Evolutionary conservation across 2,329 filamentous ascomycete species (phyloP).

Genomic region (Cercospora sp.): DNA sequence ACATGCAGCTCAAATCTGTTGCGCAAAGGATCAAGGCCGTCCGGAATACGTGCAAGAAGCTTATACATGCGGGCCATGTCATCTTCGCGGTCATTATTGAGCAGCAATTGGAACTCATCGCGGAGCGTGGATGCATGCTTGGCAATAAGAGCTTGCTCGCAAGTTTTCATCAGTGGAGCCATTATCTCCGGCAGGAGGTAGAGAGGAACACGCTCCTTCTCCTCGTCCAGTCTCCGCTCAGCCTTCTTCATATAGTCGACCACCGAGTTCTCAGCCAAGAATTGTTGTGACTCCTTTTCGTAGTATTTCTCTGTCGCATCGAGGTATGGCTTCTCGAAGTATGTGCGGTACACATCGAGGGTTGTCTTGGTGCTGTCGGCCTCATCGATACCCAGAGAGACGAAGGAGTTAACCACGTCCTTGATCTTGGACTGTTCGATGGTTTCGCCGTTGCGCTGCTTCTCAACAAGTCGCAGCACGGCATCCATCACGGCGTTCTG

Average conservation of each 20-base stretch:
- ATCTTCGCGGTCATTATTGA: constrained; percentile 92
- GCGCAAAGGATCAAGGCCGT: constrained; percentile 85
- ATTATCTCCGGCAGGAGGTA: constrained; percentile 92
- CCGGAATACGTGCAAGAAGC: constrained; percentile 81
- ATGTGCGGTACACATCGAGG: constrained; percentile 86
- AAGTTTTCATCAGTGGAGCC: constrained; percentile 77
- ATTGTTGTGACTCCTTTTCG: constrained; percentile 85
- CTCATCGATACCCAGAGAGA: constrained; percentile 91
- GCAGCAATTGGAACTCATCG: constrained; percentile 90
- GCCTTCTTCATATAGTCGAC: constrained; percentile 99
- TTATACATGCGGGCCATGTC: constrained; percentile 97
- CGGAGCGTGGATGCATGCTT: constrained; percentile 83
- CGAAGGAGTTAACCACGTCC: constrained; percentile 90
- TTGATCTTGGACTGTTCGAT: constrained; percentile 98
- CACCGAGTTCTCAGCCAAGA: constrained; percentile 93
- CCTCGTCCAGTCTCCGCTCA: constrained; percentile 81
- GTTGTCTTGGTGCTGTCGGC: constrained; percentile 90
- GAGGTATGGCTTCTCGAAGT: constrained; percentile 92
- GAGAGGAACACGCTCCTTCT: constrained; percentile 88
- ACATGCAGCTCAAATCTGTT: constrained; percentile 90
- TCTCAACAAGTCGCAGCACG: constrained; percentile 92
- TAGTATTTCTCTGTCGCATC: constrained; percentile 83
- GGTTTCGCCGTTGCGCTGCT: constrained; percentile 94
- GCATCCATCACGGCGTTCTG: constrained; percentile 90
- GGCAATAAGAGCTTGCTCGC: constrained; percentile 84